Conservation (phyloP, 2,329 filamentous ascomycete species). For the Pestalotiopsis sp. region DNA sequence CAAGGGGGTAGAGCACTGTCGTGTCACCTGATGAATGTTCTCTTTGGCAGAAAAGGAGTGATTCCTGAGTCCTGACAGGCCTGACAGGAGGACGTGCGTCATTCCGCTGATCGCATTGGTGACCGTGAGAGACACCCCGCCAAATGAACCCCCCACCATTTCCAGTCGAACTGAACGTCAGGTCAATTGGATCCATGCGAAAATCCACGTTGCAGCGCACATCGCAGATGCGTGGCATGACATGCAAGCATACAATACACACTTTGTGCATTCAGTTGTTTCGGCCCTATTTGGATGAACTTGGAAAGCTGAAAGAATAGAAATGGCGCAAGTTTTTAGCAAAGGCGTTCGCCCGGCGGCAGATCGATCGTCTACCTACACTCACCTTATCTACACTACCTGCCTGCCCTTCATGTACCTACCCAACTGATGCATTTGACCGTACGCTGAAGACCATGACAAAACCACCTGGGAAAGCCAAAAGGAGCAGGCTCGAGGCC, state of each 20-base stretch:
- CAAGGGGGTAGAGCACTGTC: background rate
- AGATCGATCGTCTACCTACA: background rate
- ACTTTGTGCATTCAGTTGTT: background rate
- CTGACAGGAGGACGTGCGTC: background rate
- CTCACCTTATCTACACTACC: background rate
- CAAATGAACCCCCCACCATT: background rate
- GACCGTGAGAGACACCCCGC: background rate
- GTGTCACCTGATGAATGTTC: background rate
- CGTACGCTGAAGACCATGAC: background rate
- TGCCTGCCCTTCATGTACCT: background rate
- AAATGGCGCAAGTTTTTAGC: constrained; percentile 4
- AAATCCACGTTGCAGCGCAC: background rate
- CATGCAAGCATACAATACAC: background rate
- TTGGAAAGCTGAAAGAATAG: background rate
- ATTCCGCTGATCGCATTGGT: constrained; percentile 7
- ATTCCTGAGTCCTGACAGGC: background rate
- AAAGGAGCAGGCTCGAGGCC: background rate
- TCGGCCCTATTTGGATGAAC: background rate
- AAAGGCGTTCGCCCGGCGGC: background rate
- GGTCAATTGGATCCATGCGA: background rate
- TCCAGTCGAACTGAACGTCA: background rate
- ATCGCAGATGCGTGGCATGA: background rate
- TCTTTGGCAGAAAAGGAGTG: background rate
- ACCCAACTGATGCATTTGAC: background rate
- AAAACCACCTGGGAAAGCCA: background rate